Conservation (phyloP, 352 stramenopile genomes). For the Globisporangium yorkense region DNA sequence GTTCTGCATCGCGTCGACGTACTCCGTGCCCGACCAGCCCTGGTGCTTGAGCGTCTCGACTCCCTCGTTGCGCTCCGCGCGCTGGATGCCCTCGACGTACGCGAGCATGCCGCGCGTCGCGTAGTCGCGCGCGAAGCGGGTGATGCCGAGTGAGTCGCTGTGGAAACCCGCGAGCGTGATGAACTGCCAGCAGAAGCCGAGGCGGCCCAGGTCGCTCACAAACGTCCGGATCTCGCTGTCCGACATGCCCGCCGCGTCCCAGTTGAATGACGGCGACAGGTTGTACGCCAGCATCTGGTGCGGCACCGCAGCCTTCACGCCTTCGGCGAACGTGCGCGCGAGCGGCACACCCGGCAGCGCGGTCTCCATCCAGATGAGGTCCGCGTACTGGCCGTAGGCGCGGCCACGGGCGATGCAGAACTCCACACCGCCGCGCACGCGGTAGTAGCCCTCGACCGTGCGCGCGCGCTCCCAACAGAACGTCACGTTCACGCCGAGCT, state of each 20-base stretch:
- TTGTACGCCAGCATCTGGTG: constrained; percentile 99
- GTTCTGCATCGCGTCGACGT: constrained; percentile 96
- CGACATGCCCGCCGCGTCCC: constrained; percentile 95
- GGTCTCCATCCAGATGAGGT: constrained; percentile 99
- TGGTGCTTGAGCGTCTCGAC: constrained; percentile 98
- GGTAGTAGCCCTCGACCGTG: constrained; percentile 97
- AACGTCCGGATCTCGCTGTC: constrained; percentile 93
- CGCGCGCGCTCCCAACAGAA: constrained; percentile 96
- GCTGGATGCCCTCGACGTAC: constrained; percentile 97
- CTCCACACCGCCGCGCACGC: constrained; percentile 92
- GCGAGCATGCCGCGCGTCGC: constrained; percentile 90
- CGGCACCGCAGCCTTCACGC: constrained; percentile 88
- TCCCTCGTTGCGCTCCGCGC: constrained; percentile 91
- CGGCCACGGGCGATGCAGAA: constrained; percentile 95
- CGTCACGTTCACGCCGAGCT: constrained; percentile 75
- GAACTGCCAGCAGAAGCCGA: constrained; percentile 98
- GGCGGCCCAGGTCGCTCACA: constrained; percentile 92
- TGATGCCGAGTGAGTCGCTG: constrained; percentile 95
- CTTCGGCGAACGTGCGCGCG: constrained; percentile 91
- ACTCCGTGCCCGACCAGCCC: constrained; percentile 96
- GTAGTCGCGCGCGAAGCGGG: constrained; percentile 91
- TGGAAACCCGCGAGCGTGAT: constrained; percentile 99
- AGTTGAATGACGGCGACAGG: constrained; percentile 98
- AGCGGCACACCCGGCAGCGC: constrained; percentile 92
- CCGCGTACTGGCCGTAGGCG: constrained; percentile 93